These are phyloP conservation scores for Ganoderma leucocontextum DNA, from an alignment of 1,284 basidiomycete genomes.

Conservation along the genomic window DNA sequence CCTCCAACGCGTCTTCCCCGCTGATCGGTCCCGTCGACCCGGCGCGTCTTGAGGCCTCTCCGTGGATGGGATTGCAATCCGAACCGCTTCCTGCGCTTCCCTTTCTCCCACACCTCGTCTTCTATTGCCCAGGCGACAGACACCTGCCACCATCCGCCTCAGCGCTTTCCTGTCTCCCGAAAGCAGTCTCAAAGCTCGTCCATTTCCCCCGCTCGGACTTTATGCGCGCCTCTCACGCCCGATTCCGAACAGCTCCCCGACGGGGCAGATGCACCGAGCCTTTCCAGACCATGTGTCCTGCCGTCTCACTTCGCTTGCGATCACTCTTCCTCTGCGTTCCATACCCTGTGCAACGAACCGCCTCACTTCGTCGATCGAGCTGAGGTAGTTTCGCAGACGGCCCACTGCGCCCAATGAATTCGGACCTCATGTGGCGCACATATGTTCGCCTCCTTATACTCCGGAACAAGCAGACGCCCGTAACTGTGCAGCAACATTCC, in stretches of 20 bases:
- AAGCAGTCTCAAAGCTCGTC: background rate
- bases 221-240: constrained; percentile 19
- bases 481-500: background rate
- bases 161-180: constrained; percentile 8
- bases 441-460: constrained; percentile 4
- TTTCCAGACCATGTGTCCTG: constrained; percentile 17
- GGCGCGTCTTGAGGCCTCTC: constrained; percentile 20
- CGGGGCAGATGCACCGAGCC: background rate
- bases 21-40: constrained; percentile 32
- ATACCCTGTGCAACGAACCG: background rate
- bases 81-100: constrained; percentile 25
- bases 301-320: constrained; percentile 9
- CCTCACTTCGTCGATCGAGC: constrained; percentile 9
- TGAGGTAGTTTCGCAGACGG: constrained; percentile 18
- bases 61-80: constrained; percentile 17
- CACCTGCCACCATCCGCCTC: constrained; percentile 30
- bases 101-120: constrained; percentile 19
- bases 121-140: constrained; percentile 34
- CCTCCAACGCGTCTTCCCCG: constrained; percentile 23
- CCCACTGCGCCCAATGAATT: background rate
- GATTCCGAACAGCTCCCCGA: constrained; percentile 8
- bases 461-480: background rate
- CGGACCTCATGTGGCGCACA: background rate
- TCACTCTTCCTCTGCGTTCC: constrained; percentile 11
- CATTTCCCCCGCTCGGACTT: constrained; percentile 24